Evolutionary conservation across 2,329 filamentous ascomycete genomes (phyloP).

Genomic region (Sporothrix inflata): DNA sequence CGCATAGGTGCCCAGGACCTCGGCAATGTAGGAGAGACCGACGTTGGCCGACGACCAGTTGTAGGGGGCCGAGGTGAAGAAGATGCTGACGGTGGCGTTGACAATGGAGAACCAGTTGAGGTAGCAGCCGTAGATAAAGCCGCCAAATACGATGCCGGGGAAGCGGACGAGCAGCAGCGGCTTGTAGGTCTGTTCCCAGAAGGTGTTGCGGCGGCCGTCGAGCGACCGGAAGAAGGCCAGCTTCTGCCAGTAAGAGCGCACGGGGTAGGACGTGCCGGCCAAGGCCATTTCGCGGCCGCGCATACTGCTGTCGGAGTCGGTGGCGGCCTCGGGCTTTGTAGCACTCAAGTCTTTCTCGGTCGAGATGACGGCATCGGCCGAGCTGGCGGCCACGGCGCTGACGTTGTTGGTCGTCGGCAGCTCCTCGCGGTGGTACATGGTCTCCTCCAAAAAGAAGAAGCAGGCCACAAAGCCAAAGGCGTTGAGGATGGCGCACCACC

Average conservation of each 20-base stretch:
- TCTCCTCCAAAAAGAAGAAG: constrained; percentile 64
- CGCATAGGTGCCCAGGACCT: constrained; percentile 30
- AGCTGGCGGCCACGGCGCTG: no score
- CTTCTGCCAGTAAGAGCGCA: not conserved
- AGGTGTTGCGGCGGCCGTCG: constrained; percentile 34
- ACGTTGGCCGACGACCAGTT: constrained; percentile 33
- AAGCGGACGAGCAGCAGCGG: constrained; percentile 26
- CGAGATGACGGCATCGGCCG: no score
- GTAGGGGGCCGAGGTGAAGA: constrained; percentile 33
- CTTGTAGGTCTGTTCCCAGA: constrained; percentile 32
- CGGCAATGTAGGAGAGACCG: constrained; percentile 20
- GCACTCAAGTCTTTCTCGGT: no score
- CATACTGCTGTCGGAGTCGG: not conserved
- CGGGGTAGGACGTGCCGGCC: constrained; percentile 3
- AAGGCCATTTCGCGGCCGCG: not conserved
- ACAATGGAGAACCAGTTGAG: constrained; percentile 37
- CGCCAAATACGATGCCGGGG: constrained; percentile 29
- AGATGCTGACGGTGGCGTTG: constrained; percentile 34
- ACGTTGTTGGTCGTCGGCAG: not conserved
- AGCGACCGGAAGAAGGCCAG: not conserved
- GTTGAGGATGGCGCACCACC: constrained; percentile 58
- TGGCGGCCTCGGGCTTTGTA: not conserved
- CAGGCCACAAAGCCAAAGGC: constrained; percentile 53
- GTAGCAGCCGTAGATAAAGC: constrained; percentile 37
- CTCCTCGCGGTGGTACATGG: constrained; percentile 51